Base-by-base conservation (phyloP, 306 rosid species). In the Adenanthera pavonina region DNA sequence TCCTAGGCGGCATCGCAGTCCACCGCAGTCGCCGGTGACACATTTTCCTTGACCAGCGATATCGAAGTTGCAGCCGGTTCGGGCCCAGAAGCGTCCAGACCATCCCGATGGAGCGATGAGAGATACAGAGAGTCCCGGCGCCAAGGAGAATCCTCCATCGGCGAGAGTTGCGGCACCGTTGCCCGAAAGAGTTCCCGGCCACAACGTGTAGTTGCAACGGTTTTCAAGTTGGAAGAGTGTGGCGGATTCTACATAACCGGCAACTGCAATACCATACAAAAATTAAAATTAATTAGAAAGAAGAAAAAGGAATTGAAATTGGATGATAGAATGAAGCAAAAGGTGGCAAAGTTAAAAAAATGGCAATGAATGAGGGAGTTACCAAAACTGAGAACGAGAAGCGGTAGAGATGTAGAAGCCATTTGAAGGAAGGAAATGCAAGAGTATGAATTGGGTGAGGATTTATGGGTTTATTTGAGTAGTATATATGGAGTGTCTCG, bases 51-150 rank as follows among this genome's bases (percentile, higher is more conserved):
- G 77, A 3, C 91, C 91, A 1, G 87, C 38, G 10, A 12, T 53
- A 52, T 91, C 91, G 68, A 89, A 91, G 62, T 69, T 59, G 81
- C 95, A 89, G 44, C 89, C 87, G 13, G 95, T 91, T 66, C 93
- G 30, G 15, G 68, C 95, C 95, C 95, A 91, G 71, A 89, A 85
- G 44, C 93, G 71, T 14, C 95, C 92, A 6, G 95, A 91, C 95
- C 91, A 91, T 0, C 92, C 95, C 3, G 70, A 62, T 10, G 88
- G 89, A 16, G 90, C 90, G 0, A 82, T 80, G 77, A 91, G 82
- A 10, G 67, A 72, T 7, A 68, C 48, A 0, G 88, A 74, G 0
- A 66, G 33, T 0, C 89, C 92, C 1, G 92, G 86, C 2, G 25
- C 48, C 51, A 91, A 53, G 13, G 83, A 66, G 25, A 89, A 89